Conservation (phyloP, 495 filamentous ascomycete species). For the Trichoderma gamsii region DNA sequence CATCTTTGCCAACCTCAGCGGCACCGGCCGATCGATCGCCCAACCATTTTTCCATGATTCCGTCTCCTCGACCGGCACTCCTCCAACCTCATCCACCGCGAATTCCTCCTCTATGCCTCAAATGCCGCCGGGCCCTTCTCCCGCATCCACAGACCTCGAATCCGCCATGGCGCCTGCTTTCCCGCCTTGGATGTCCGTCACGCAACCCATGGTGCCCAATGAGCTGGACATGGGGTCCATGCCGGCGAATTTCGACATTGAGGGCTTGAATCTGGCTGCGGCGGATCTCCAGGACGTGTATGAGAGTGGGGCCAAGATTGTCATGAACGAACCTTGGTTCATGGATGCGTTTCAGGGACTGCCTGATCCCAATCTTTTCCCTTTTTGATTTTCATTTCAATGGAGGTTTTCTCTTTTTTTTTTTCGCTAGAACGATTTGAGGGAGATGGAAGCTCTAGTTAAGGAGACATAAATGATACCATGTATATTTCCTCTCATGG, state of each 20-base stretch:
- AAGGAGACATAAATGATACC: no score
- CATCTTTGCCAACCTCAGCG: slow-evolving; percentile 8
- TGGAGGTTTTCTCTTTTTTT: not conserved
- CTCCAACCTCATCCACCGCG: not conserved
- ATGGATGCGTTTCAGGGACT: slow-evolving; percentile 6
- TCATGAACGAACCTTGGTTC: slow-evolving; percentile 15
- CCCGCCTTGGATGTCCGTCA: slow-evolving; percentile 5
- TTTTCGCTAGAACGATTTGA: not conserved
- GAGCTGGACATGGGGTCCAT: not conserved
- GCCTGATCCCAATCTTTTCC: slow-evolving; percentile 1
- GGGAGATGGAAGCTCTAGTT: not conserved
- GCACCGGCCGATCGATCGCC: slow-evolving; percentile 16
- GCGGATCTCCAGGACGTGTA: not conserved
- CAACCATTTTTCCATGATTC: slow-evolving; percentile 30
- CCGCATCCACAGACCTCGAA: slow-evolving; percentile 2
- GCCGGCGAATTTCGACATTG: slow-evolving; percentile 7
- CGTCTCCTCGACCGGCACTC: slow-evolving; percentile 8
- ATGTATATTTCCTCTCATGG: no score
- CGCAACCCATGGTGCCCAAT: slow-evolving; percentile 1
- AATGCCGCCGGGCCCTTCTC: not conserved
- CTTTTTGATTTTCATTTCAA: not conserved
- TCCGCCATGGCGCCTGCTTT: slow-evolving; percentile 7
- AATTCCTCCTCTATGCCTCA: slow-evolving; percentile 5
- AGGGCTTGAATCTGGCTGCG: not conserved
- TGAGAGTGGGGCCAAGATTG: not conserved